Evolutionary conservation across 352 stramenopile species (phyloP).

Genomic region (Globisporangium cystogenes): DNA sequence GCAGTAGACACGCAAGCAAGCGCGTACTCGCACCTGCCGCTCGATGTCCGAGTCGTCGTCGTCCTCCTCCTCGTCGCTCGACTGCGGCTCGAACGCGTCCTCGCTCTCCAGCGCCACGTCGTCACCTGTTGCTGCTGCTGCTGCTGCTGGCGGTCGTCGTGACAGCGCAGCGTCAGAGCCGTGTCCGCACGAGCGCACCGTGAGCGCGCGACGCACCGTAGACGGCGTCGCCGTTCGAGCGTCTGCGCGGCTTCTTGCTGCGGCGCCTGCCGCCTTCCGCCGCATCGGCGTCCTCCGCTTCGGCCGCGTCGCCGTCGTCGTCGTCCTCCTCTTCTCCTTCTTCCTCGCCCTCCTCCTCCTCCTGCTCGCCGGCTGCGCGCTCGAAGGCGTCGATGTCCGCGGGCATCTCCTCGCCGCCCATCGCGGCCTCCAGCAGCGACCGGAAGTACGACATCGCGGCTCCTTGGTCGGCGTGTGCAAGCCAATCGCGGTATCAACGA

Average conservation of each 20-base stretch:
- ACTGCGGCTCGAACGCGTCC: conserved; percentile 52
- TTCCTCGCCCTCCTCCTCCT: conserved; percentile 12
- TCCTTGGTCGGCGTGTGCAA: no score
- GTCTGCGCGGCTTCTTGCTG: conserved; percentile 1
- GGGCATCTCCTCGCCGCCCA: conserved; percentile 56
- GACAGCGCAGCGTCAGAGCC: neutral
- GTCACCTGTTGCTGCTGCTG: neutral
- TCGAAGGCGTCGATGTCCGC: conserved; percentile 46
- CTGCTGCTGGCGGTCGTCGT: no score
- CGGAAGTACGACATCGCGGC: conserved; percentile 69
- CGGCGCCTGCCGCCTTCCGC: no score
- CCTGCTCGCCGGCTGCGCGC: conserved; percentile 10
- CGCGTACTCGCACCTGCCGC: conserved; percentile 33
- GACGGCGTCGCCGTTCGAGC: neutral
- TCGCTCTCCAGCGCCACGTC: conserved; percentile 36
- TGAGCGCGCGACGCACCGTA: conserved; percentile 11
- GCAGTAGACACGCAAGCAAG: no score
- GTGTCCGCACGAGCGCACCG: no score
- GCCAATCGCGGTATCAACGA: no score
- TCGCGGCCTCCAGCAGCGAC: conserved; percentile 77
- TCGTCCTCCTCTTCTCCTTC: conserved; percentile 6
- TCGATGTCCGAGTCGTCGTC: conserved; percentile 86
- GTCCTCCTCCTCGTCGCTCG: conserved; percentile 60
- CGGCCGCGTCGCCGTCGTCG: conserved; percentile 1
- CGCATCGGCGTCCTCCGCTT: no score